Evolutionary conservation across 1,139 yeast species (phyloP).

Genomic region (Debaryomyces udenii): DNA sequence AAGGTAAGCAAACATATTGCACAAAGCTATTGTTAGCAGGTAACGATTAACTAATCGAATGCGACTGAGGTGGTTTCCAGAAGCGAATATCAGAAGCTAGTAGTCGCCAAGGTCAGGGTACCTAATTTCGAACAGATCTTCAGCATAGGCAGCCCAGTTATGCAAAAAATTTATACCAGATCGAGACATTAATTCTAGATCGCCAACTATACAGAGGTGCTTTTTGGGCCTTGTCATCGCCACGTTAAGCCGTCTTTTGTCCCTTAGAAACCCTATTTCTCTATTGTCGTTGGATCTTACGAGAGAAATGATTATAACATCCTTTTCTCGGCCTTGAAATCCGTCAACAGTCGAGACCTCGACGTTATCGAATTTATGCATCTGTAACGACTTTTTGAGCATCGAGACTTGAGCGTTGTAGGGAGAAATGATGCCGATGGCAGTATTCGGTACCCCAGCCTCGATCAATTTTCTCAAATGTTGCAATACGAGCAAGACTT

Average conservation of each 20-base stretch:
- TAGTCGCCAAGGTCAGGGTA: slow-evolving; percentile 57
- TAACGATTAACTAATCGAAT: too few relatives aligned
- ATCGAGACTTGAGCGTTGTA: slow-evolving; percentile 82
- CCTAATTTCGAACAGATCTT: slow-evolving; percentile 64
- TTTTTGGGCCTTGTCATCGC: slow-evolving; percentile 91
- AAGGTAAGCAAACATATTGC: neutral
- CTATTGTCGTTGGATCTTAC: slow-evolving; percentile 50
- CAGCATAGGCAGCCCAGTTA: slow-evolving; percentile 75
- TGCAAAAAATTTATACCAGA: slow-evolving; percentile 52
- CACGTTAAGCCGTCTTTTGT: slow-evolving; percentile 60
- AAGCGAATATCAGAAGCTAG: slow-evolving; percentile 9
- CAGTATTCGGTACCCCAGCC: slow-evolving; percentile 49
- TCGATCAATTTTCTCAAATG: slow-evolving; percentile 56
- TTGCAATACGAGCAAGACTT: slow-evolving; percentile 58
- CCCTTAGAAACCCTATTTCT: slow-evolving; percentile 77
- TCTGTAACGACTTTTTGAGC: slow-evolving; percentile 49
- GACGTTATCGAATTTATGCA: slow-evolving; percentile 22
- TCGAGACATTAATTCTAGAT: slow-evolving; percentile 61
- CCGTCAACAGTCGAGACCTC: slow-evolving; percentile 53
- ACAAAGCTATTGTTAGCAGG: neutral
- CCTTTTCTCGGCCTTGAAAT: slow-evolving; percentile 69
- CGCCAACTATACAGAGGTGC: slow-evolving; percentile 85
- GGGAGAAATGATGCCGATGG: slow-evolving; percentile 85
- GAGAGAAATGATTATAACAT: slow-evolving; percentile 64
- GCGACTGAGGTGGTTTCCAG: too few relatives aligned